Conservation (phyloP, 1,139 yeast species). For the Geotrichum restrictum region DNA sequence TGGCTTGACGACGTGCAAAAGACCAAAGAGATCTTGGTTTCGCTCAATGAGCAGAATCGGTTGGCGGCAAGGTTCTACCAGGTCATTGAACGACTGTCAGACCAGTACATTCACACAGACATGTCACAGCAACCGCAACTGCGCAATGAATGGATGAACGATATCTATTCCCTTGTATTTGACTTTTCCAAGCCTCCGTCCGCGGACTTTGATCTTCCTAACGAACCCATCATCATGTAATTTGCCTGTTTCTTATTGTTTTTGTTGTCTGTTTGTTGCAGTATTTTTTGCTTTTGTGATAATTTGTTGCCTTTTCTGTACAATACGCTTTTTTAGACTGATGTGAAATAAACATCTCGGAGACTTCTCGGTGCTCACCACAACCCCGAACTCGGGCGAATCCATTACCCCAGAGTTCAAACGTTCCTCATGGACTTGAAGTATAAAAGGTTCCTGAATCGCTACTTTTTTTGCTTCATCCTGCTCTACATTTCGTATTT, state of each 20-base stretch:
- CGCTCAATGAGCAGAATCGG: slow-evolving; percentile 45
- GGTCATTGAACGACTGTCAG: slow-evolving; percentile 47
- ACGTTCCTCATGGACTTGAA: neutral
- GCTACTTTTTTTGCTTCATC: neutral
- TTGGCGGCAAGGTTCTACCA: slow-evolving; percentile 50
- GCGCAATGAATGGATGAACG: slow-evolving; percentile 31
- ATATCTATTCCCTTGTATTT: slow-evolving; percentile 34
- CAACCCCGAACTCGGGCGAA: neutral
- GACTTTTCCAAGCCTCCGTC: slow-evolving; percentile 23
- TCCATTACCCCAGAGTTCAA: neutral
- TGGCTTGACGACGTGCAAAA: slow-evolving; percentile 50
- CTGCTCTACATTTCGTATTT: neutral
- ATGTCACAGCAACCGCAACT: slow-evolving; percentile 10
- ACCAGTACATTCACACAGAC: slow-evolving; percentile 25
- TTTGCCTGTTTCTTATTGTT: neutral
- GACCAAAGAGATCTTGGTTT: slow-evolving; percentile 44
- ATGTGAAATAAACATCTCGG: neutral
- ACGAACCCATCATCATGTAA: slow-evolving; percentile 13
- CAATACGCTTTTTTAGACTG: neutral
- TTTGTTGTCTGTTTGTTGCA: neutral
- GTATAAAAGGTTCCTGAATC: neutral
- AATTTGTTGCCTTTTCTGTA: neutral
- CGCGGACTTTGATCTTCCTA: slow-evolving; percentile 11
- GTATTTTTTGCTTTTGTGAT: neutral
- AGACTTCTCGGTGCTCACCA: neutral